A percentile compares a stretch with the other conserved stretches of the same genome.
These are phyloP conservation scores for Penicillium occitanis DNA, from an alignment of 2,329 filamentous ascomycete genomes.

Conservation along the genomic window DNA sequence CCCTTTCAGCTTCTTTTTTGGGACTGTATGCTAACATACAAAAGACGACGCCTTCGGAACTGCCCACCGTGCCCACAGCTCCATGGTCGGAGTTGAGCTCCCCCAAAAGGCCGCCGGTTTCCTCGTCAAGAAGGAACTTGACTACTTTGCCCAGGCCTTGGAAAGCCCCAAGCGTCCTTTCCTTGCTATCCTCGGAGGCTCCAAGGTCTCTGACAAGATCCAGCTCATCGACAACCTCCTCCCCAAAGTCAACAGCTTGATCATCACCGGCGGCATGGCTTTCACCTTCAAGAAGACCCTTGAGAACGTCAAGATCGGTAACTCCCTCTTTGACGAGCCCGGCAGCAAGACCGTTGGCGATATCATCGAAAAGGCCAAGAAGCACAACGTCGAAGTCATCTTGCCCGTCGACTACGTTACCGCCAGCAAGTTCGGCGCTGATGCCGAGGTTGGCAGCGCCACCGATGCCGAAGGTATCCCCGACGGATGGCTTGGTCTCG, in stretches of 20 bases:
- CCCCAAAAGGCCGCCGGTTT: constrained; percentile 97
- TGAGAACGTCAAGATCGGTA: constrained; percentile 82
- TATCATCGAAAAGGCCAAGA: constrained; percentile 93
- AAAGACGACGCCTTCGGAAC: constrained; percentile 98
- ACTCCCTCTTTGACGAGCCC: constrained; percentile 88
- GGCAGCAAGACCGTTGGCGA: constrained; percentile 87
- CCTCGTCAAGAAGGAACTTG: constrained; percentile 99
- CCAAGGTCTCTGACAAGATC: constrained; percentile 99
- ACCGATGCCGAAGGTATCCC: constrained; percentile 88
- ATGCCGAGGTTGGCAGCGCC: constrained; percentile 77
- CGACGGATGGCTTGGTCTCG: constrained; percentile 96
- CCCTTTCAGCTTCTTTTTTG: neutral
- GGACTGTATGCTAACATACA: neutral
- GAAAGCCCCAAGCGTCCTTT: constrained; percentile 92
- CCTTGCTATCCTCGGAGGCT: constrained; percentile 95
- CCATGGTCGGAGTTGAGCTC: constrained; percentile 95
- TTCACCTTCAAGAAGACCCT: constrained; percentile 99
- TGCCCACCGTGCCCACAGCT: constrained; percentile 96
- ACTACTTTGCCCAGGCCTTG: constrained; percentile 97
- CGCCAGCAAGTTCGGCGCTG: constrained; percentile 87
- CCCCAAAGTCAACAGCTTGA: constrained; percentile 93
- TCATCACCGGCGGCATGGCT: constrained; percentile 97
- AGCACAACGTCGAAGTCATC: constrained; percentile 91
- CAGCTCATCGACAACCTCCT: constrained; percentile 98
- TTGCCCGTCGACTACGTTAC: constrained; percentile 94